Base-by-base conservation (phyloP, 1,284 basidiomycete species). In the Sphagnurus paluster region DNA sequence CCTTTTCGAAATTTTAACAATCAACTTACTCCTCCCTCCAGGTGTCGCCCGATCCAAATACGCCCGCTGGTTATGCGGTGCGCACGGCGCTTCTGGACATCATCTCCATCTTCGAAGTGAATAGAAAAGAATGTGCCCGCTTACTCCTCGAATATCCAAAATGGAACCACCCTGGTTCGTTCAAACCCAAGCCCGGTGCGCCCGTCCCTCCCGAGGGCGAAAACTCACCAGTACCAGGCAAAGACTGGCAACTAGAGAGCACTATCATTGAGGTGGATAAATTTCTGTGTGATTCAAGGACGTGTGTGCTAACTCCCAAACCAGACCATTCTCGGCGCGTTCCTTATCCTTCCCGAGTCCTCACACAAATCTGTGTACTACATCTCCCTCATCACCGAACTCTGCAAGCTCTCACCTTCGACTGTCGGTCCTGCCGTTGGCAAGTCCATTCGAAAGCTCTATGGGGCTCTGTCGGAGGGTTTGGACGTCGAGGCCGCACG, bases 351-450 rank as follows among this genome's bases (percentile, higher is more conserved):
- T 13, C 96, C 96, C 0, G 76, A 83, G 52, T 70, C 94, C 2
- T 75, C 82, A 0, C 82, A 90, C 59, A 89, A 87, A 59, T 74
- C 88, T 0, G 74, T 95, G 14, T 99, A 97, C 67, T 94, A 98
- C 65, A 84, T 88, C 48, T 75, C 88, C 2, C 74, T 99, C 40
- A 87, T 99, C 49, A 90, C 93, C 13, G 97, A 99, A 63, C 75
- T 99, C 4, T 98, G 95, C 68, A 94, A 95, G 60, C 73, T 95
- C 7, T 90, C 91, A 2, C 94, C 96, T 0, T 77, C 80, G 14
- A 97, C 93, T 0, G 87, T 97, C 32, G 97, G 97, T 3, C 97
- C 96, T 0, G 93, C 95, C 1, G 90, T 99, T 9, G 97, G 97
- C 42, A 93, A 97, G 63, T 92, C 90, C 2, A 93, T 98, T 54